Evolutionary conservation across 768 basidiomycete genomes (phyloP).

Genomic region (Pleurotus sapidus): DNA sequence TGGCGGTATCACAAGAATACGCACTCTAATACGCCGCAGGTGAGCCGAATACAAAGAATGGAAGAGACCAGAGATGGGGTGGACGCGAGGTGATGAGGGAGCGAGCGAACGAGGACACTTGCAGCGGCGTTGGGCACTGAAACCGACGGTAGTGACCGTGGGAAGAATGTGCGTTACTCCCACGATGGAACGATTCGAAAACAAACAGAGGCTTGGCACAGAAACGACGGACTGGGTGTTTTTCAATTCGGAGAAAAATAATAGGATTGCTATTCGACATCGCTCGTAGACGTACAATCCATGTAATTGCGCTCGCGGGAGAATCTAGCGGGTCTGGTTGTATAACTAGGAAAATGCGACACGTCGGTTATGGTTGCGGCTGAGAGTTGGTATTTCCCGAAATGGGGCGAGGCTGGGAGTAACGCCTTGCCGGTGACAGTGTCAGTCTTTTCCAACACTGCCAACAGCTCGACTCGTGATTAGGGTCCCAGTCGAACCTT

Average conservation of each 20-base stretch:
- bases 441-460: constrained; percentile 26
- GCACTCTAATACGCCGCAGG: not conserved
- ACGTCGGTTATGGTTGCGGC: too few species aligned
- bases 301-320: too few species aligned
- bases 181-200: not conserved
- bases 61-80: not conserved
- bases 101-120: not conserved
- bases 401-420: constrained; percentile 27
- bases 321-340: too few species aligned
- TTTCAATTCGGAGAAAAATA: constrained; percentile 10
- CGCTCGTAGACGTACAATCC: too few species aligned
- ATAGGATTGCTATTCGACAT: too few species aligned
- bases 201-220: not conserved
- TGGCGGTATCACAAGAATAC: not conserved
- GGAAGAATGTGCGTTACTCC: not conserved
- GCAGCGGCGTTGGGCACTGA: not conserved
- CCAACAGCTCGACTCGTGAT: constrained; percentile 25
- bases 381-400: constrained; percentile 37
- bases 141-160: not conserved
- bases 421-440: constrained; percentile 29
- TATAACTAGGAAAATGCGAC: too few species aligned
- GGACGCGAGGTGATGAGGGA: not conserved
- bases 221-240: not conserved
- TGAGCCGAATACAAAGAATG: not conserved
- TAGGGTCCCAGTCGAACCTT: constrained; percentile 23